Conservation (phyloP, 2,329 filamentous ascomycete genomes). For the Periconia sp. region DNA sequence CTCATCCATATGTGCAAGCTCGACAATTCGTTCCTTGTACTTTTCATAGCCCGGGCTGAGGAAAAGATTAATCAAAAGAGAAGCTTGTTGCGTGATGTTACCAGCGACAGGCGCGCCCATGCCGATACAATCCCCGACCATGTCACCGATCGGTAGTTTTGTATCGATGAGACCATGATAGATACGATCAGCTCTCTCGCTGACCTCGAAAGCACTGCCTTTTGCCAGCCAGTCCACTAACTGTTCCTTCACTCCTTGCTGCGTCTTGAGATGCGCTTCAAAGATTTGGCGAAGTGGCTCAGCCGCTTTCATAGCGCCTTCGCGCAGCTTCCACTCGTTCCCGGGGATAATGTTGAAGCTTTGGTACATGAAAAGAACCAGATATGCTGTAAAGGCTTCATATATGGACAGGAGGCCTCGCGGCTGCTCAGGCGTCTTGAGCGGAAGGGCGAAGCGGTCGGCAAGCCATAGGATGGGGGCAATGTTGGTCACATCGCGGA, state of each 20-base stretch:
- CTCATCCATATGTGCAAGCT: conserved; percentile 55
- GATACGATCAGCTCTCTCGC: conserved; percentile 57
- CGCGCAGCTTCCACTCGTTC: conserved; percentile 57
- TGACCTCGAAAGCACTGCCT: conserved; percentile 63
- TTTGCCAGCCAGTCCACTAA: conserved; percentile 56
- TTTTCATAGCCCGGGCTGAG: conserved; percentile 57
- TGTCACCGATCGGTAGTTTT: conserved; percentile 54
- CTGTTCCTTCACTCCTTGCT: conserved; percentile 60
- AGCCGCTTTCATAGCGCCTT: conserved; percentile 54
- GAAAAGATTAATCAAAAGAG: conserved; percentile 60
- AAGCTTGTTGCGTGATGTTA: conserved; percentile 60
- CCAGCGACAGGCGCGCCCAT: conserved; percentile 58
- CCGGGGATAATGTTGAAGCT: conserved; percentile 59
- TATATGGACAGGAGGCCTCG: conserved; percentile 59
- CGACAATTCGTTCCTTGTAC: conserved; percentile 59
- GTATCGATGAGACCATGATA: conserved; percentile 57
- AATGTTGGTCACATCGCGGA: conserved; percentile 73
- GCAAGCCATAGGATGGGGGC: conserved; percentile 69
- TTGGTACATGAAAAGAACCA: conserved; percentile 68
- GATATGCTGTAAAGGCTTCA: conserved; percentile 61
- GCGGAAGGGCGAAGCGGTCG: conserved; percentile 68
- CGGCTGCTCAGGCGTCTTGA: conserved; percentile 67
- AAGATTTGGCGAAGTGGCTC: conserved; percentile 72
- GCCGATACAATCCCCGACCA: conserved; percentile 58
- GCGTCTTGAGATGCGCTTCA: conserved; percentile 69